phyloP scores from a whole-genome alignment of 2,329 filamentous ascomycete species.

The Botrytis paeoniae region DNA sequence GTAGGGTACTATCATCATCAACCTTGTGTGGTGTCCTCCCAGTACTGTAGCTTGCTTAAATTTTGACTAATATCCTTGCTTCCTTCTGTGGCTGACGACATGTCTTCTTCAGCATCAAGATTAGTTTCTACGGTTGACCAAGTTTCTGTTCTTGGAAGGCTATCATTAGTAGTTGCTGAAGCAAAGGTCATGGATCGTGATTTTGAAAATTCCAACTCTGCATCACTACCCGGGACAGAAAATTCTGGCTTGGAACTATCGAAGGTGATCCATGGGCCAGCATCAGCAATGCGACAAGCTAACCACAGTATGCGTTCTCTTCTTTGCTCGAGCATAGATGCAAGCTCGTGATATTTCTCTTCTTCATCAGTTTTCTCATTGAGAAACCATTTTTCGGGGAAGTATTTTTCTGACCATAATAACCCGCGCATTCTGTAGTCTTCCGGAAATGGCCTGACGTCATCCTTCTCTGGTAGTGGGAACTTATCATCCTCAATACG shows the following conservation, averaged over 20 bases:
- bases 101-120: slow-evolving; percentile 17
- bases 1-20: not conserved
- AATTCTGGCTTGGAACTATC: slow-evolving; percentile 17
- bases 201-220: slow-evolving; percentile 3
- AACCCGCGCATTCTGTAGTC: slow-evolving; percentile 30
- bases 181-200: slow-evolving; percentile 14
- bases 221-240: slow-evolving; percentile 1
- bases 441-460: slow-evolving; percentile 28
- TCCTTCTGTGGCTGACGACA: not conserved
- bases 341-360: slow-evolving; percentile 32
- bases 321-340: slow-evolving; percentile 32
- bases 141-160: slow-evolving; percentile 4
- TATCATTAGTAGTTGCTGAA: slow-evolving; percentile 8
- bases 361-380: slow-evolving; percentile 32
- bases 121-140: slow-evolving; percentile 7
- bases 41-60: not conserved
- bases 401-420: slow-evolving; percentile 28
- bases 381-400: slow-evolving; percentile 28
- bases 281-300: slow-evolving; percentile 23
- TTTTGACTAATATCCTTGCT: not conserved
- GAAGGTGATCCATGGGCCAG: slow-evolving; percentile 16
- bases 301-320: slow-evolving; percentile 32
- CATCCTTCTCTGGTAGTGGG: slow-evolving; percentile 30
- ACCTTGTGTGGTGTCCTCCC: not conserved
- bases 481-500: slow-evolving; percentile 25